Base-by-base conservation (phyloP, 2,329 filamentous ascomycete genomes). In the Pyrenophora tritici-repentis region DNA sequence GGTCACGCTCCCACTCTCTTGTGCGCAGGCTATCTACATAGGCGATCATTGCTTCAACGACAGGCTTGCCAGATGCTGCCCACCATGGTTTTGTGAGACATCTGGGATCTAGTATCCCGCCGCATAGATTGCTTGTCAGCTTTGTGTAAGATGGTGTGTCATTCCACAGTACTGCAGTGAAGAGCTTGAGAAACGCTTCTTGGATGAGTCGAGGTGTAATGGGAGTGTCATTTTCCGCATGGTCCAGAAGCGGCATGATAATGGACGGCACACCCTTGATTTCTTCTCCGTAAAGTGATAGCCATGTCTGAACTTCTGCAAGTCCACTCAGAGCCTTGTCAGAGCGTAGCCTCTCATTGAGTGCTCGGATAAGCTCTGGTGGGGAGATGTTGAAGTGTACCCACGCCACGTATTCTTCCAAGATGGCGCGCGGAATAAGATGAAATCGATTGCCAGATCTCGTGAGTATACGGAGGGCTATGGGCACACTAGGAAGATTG, bases 391-490 rank as follows among this genome's bases (percentile, higher is more conserved):
- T 59, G 38, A 66, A 65, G 2, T 44, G 47, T 10, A 59, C 36
- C 22, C 61, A 63, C 1, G 56, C 26, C 6, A 62, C 35, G 40
- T 64, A 66, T 1, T 69, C 49, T 18, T 71, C 61, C 1, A 72
- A 32, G 1, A 69, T 18, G 0, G 32, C 52, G 1, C 52, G 31
- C 1, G 70, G 67, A 3, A 70, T 37, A 33, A 49, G 31, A 3
- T 8, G n/a, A 2, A 41, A 10, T 17, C 24, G 32, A 3, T 33
- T 2, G 3, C 32, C 20, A 1, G 40, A 9, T 5, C 31, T 17
- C 8, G 32, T 16, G 1, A 70, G 37, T 6, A 62, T 12, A 22
- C 3, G 24, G 6, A 1, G 14, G 18, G 49, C 33, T 20, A 53
- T 39, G 2, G 68, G 63, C 12, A 63, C 14, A 4, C 33, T 14